These are phyloP conservation scores for Solanum hybrid DNA, from an alignment of 305 asterid species.

Conservation along the genomic window DNA sequence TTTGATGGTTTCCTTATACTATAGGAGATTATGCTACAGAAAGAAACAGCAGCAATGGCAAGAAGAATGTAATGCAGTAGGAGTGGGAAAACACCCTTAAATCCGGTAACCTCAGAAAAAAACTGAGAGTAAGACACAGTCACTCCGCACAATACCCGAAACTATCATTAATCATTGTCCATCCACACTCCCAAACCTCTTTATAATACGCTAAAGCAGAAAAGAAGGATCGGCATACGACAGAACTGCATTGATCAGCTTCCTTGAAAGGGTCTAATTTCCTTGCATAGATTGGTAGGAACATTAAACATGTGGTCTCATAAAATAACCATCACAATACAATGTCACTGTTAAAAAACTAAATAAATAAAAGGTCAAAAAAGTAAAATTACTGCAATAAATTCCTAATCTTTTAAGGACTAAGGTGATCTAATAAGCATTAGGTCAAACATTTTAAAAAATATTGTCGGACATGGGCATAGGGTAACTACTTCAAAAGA, in stretches of 20 bases:
- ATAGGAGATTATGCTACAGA: not conserved
- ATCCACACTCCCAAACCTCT: not conserved
- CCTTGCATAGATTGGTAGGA: not conserved
- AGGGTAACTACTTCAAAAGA: not conserved
- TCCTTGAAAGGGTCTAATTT: not conserved
- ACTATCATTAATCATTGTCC: slow-evolving; percentile 2
- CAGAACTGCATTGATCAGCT: not conserved
- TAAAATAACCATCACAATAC: not conserved
- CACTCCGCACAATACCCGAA: not conserved
- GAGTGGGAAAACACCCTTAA: not conserved
- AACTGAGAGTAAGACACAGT: not conserved
- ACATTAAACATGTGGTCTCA: not conserved
- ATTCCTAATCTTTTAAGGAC: not conserved
- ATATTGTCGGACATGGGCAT: not conserved
- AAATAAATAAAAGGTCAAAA: not conserved
- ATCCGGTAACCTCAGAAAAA: not conserved
- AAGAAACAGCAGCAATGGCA: not conserved
- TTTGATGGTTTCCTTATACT: not conserved
- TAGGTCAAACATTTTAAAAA: not conserved
- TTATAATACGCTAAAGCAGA: not conserved
- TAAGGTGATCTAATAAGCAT: not conserved
- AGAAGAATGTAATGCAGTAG: not conserved
- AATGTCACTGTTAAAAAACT: not conserved
- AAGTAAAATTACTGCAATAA: not conserved
- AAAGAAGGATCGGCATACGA: not conserved